phyloP scores from a whole-genome alignment of 306 rosid species.

The Carpinus fangiana region DNA sequence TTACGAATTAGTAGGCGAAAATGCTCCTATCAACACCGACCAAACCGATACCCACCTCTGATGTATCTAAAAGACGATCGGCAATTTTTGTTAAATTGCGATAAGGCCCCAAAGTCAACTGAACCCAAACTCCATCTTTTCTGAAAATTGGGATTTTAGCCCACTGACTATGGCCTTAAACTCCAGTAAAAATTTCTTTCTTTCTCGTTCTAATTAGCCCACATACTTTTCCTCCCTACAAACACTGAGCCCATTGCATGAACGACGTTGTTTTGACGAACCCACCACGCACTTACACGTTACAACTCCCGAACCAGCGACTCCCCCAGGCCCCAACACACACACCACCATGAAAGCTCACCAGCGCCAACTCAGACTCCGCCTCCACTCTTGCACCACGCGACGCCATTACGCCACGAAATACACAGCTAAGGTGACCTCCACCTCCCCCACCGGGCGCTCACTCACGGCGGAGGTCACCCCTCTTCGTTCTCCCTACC shows the following conservation, averaged over 20 bases:
- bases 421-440: constrained; percentile 82
- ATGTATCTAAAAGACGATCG: too few species aligned
- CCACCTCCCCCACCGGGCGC: constrained; percentile 67
- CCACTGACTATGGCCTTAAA: too few species aligned
- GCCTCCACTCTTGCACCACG: not conserved
- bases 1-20: too few species aligned
- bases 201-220: too few species aligned
- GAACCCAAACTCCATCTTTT: too few species aligned
- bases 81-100: too few species aligned
- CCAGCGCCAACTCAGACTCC: constrained; percentile 6
- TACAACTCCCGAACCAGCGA: not conserved
- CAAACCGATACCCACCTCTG: too few species aligned
- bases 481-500: constrained; percentile 47
- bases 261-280: not conserved
- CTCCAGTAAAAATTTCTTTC: too few species aligned
- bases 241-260: not conserved
- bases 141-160: too few species aligned
- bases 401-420: constrained; percentile 67
- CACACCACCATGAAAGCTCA: constrained; percentile 37
- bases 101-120: too few species aligned
- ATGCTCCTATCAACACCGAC: too few species aligned
- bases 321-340: not conserved
- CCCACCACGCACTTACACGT: not conserved
- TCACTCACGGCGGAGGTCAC: constrained; percentile 73
- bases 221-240: too few species aligned